Base-by-base conservation (phyloP, 2,329 filamentous ascomycete genomes). In the Fusarium beomiforme region DNA sequence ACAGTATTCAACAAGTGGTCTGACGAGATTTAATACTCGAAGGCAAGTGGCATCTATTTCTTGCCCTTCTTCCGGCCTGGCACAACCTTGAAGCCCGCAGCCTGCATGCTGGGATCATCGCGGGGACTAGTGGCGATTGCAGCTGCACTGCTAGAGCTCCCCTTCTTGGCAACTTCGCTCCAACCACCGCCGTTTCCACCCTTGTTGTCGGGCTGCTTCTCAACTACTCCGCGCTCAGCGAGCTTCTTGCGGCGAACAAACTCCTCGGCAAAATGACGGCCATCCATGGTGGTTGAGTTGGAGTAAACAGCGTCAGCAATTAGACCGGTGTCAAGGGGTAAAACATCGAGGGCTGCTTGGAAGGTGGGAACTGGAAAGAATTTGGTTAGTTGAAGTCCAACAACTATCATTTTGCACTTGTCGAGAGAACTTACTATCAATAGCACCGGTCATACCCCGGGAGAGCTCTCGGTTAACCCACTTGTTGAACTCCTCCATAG, bases 121-220 rank as follows among this genome's bases (percentile, higher is more conserved):
- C 87, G 86, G 67, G 84, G 85, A 54, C 70, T 61, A n/a, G 66
- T 56, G 19, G 67, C 53, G 29, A 54, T n/a, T 7, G 53, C 34
- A 68, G 60, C 57, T 75, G 74, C 21, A 70, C 67, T 70, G 51
- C 80, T 79, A 60, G 84, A 83, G 59, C 84, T 82, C 51, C 92
- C 92, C 86, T 98, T 98, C 90, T 98, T 98, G 3, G 96, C 96
- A 56, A 99, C 96, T 83, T 98, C 96, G 75, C 88, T 97, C 96
- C 96, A 99, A 23, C 95, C 95, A 59, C 93, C 91, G 29, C 86
- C 83, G 29, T 82, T 71, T 80, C 84, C 67, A 75, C 81, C 61
- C 77, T 86, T 78, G 69, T 84, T 86, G 6, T 89, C 87, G 53
- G 74, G 86, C 59, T 92, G 89, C 76, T 93, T 91, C 79, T 94